Percentiles rank a stretch among this genome's conserved stretches.
These are phyloP conservation scores for Talaromyces ruber DNA, from an alignment of 495 filamentous ascomycete genomes.

Conservation along the genomic window DNA sequence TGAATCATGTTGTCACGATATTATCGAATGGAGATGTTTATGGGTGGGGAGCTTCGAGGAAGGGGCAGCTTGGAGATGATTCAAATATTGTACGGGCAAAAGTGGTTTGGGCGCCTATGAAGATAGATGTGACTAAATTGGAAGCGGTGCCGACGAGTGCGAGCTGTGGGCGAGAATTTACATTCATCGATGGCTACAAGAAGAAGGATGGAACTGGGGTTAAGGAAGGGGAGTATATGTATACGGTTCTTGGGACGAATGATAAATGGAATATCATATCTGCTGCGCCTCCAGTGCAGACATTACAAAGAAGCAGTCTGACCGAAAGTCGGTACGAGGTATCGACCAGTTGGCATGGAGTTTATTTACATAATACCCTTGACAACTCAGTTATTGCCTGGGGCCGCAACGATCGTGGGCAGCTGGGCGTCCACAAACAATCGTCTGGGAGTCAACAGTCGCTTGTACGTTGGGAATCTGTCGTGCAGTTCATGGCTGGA, in stretches of 20 bases:
- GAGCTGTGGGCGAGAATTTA: constrained; percentile 69
- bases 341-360: constrained; percentile 70
- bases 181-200: constrained; percentile 50
- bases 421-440: constrained; percentile 32
- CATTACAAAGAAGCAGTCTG: constrained; percentile 16
- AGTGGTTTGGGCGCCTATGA: constrained; percentile 49
- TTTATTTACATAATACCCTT: constrained; percentile 53
- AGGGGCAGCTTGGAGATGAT: constrained; percentile 66
- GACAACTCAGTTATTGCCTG: constrained; percentile 22
- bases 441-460: background rate
- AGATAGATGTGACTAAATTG: constrained; percentile 27
- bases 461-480: background rate
- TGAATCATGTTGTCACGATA: constrained; percentile 68
- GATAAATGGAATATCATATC: constrained; percentile 58
- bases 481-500: constrained; percentile 57
- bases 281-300: constrained; percentile 24
- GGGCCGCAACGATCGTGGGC: constrained; percentile 79
- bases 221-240: constrained; percentile 13
- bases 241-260: constrained; percentile 53
- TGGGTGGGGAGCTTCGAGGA: constrained; percentile 80
- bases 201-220: constrained; percentile 25
- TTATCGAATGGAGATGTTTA: constrained; percentile 68
- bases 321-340: constrained; percentile 18
- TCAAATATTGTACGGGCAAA: constrained; percentile 14
- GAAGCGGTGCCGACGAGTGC: background rate